Evolutionary conservation across 352 stramenopile species (phyloP).

Genomic region (Globisporangium iwayamae): DNA sequence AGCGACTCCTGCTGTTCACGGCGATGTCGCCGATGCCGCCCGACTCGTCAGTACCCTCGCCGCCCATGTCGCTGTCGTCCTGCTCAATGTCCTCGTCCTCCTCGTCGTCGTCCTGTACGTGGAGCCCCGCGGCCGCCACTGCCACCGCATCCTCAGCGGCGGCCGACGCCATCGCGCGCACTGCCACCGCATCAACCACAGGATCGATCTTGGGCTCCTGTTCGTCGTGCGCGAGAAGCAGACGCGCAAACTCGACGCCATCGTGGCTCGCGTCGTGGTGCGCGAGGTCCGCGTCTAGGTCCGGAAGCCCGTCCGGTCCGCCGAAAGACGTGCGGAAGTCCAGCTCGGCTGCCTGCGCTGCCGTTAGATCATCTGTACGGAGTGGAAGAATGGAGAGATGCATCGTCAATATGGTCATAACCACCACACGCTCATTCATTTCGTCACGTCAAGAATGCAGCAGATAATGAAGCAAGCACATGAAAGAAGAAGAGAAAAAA

Average conservation of each 20-base stretch:
- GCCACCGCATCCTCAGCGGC: background rate
- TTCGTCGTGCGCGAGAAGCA: conserved; percentile 67
- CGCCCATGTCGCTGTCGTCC: conserved; percentile 17
- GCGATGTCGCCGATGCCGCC: conserved; percentile 19
- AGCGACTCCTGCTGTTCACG: conserved; percentile 39
- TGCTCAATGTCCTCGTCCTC: conserved; percentile 12
- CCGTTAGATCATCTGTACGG: conserved; percentile 45
- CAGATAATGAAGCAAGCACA: too few relatives aligned
- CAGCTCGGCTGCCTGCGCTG: conserved; percentile 51
- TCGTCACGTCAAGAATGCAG: background rate
- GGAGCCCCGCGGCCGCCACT: conserved; percentile 8
- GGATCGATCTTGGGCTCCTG: conserved; percentile 27
- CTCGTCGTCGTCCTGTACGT: conserved; percentile 13
- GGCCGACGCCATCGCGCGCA: conserved; percentile 12
- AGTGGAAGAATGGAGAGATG: conserved; percentile 3
- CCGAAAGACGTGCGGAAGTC: conserved; percentile 77
- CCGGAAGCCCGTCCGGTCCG: conserved; percentile 45
- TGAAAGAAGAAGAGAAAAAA: too few relatives aligned
- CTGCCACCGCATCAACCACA: background rate
- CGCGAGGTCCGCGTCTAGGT: conserved; percentile 48
- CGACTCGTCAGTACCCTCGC: conserved; percentile 16
- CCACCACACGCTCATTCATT: background rate
- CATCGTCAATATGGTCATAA: background rate
- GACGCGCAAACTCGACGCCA: conserved; percentile 61
- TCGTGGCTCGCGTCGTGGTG: conserved; percentile 42